phyloP scores from a whole-genome alignment of 768 basidiomycete genomes.

The Suillus occidentalis region DNA sequence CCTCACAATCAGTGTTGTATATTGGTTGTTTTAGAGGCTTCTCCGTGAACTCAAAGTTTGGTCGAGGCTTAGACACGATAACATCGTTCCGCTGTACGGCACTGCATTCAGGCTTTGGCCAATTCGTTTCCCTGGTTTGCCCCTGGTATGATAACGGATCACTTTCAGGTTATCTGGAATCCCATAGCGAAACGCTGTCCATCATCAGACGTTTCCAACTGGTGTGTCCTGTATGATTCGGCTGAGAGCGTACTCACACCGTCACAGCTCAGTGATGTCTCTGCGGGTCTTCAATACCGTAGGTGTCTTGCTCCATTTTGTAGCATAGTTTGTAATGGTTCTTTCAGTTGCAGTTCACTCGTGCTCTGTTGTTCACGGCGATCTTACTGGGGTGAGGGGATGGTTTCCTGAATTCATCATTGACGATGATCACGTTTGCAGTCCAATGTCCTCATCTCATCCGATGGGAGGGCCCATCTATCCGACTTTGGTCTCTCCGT shows the following conservation, averaged over 20 bases:
- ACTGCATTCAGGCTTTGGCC: conserved; percentile 24
- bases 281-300: conserved; percentile 29
- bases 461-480: conserved; percentile 35
- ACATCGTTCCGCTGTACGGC: conserved; percentile 25
- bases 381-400: conserved; percentile 19
- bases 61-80: conserved; percentile 22
- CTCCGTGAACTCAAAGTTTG: conserved; percentile 27
- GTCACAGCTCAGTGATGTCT: conserved; percentile 25
- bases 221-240: conserved; percentile 6
- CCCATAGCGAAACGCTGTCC: conserved; percentile 5
- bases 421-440: conserved; percentile 10
- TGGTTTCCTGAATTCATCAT: not conserved
- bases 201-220: conserved; percentile 16
- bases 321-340: not conserved
- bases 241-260: not conserved
- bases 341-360: conserved; percentile 16
- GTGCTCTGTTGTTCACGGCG: conserved; percentile 18
- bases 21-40: conserved; percentile 15
- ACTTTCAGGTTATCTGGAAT: conserved; percentile 22
- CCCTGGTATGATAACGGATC: conserved; percentile 27
- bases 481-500: conserved; percentile 45
- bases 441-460: conserved; percentile 45
- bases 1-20: not conserved
- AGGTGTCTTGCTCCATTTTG: not conserved
- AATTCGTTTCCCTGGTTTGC: conserved; percentile 27